phyloP scores from a whole-genome alignment of 345 rosid species.

The Moringa oleifera region DNA sequence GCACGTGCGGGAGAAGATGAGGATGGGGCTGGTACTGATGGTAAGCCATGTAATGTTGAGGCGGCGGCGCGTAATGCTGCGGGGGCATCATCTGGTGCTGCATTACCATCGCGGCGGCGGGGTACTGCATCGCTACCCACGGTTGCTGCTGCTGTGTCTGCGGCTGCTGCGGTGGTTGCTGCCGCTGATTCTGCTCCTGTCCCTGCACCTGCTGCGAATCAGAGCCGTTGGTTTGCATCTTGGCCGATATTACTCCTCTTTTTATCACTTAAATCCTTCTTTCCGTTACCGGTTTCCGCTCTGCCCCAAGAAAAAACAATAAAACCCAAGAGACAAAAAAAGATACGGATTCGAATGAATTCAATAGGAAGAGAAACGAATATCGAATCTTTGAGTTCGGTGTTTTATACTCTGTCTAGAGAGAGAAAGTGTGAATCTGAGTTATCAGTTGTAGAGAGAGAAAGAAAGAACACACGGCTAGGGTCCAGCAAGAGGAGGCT shows the following conservation, averaged over 20 bases:
- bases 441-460: slow-evolving; percentile 1
- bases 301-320: background rate
- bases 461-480: slow-evolving; percentile 13
- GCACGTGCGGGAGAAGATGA: slow-evolving; percentile 18
- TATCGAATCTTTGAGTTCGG: background rate
- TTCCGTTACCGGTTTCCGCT: background rate
- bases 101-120: slow-evolving; percentile 78
- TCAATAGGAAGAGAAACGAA: background rate
- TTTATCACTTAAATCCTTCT: background rate
- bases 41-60: slow-evolving; percentile 52
- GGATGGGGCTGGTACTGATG: slow-evolving; percentile 36
- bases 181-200: slow-evolving; percentile 28
- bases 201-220: slow-evolving; percentile 27
- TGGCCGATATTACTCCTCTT: slow-evolving; percentile 7
- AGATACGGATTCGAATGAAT: background rate
- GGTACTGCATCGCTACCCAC: slow-evolving; percentile 78
- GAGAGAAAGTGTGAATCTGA: slow-evolving; percentile 13
- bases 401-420: background rate
- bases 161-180: slow-evolving; percentile 15
- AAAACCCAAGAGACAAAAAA: background rate
- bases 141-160: slow-evolving; percentile 40
- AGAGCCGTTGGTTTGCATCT: slow-evolving; percentile 52
- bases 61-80: slow-evolving; percentile 50
- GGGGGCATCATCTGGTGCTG: slow-evolving; percentile 78
- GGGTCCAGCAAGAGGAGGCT: slow-evolving; percentile 19